phyloP scores from a whole-genome alignment of 805 yeast genomes.

The Debaryomyces tyrocola region DNA sequence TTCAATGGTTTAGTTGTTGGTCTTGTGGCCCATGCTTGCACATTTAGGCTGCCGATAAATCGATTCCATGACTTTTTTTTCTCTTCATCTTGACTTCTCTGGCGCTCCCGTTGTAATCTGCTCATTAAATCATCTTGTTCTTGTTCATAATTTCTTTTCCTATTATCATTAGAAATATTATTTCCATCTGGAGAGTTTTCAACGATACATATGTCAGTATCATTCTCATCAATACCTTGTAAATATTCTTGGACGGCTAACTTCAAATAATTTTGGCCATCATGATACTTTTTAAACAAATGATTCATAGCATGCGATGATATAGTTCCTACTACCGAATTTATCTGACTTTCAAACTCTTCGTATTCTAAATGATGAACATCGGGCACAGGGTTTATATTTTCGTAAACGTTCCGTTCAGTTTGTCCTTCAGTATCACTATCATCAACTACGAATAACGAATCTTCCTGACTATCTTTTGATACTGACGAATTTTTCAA shows the following conservation, averaged over 20 bases:
- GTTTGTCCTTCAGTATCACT: background rate
- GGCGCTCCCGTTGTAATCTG: background rate
- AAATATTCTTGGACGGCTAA: constrained; percentile 42
- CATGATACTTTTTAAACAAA: constrained; percentile 13
- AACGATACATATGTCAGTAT: background rate
- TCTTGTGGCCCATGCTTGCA: constrained; percentile 72
- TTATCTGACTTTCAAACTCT: constrained; percentile 14
- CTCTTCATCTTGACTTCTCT: background rate
- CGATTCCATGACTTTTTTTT: constrained; percentile 25
- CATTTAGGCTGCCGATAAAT: constrained; percentile 60
- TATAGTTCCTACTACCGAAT: constrained; percentile 13
- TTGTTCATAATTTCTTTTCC: background rate
- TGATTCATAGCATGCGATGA: constrained; percentile 6
- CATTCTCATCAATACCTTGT: constrained; percentile 44
- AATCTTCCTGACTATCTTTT: background rate
- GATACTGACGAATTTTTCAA: background rate
- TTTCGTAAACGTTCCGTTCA: background rate
- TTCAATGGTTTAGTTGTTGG: constrained; percentile 51
- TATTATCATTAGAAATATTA: background rate
- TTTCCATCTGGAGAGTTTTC: background rate
- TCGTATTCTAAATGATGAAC: constrained; percentile 1
- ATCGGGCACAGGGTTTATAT: background rate
- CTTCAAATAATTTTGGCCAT: constrained; percentile 10
- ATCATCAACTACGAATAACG: background rate
- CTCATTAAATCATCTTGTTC: background rate